phyloP scores from a whole-genome alignment of 768 basidiomycete species.

The Pulveroboletus sp. region DNA sequence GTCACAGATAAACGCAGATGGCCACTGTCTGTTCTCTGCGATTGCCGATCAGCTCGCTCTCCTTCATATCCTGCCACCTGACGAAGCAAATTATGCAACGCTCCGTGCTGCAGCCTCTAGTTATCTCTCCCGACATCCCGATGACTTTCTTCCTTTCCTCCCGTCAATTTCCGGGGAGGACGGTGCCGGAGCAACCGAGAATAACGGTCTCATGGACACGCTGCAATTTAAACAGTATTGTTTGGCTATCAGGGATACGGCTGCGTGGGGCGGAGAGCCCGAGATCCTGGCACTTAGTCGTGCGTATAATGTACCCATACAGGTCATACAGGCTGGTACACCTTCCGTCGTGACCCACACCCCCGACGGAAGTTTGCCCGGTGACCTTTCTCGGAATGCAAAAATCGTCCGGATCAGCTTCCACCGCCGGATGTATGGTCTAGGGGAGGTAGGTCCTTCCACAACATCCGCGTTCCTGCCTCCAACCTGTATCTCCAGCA shows the following conservation, averaged over 20 bases:
- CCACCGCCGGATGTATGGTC: constrained; percentile 89
- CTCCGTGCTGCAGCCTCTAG: constrained; percentile 68
- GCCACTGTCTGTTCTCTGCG: constrained; percentile 93
- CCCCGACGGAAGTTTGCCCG: constrained; percentile 38
- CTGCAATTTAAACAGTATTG: constrained; percentile 73
- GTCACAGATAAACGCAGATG: constrained; percentile 85
- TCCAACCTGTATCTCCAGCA: constrained; percentile 46
- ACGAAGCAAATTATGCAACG: constrained; percentile 53
- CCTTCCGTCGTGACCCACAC: constrained; percentile 84
- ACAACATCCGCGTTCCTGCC: background rate
- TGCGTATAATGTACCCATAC: constrained; percentile 78
- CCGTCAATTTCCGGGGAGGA: constrained; percentile 72
- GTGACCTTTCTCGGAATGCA: constrained; percentile 27
- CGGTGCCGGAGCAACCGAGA: constrained; percentile 51
- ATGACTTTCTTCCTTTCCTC: constrained; percentile 92
- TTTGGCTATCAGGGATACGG: constrained; percentile 68
- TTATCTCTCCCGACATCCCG: constrained; percentile 77
- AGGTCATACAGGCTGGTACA: constrained; percentile 80
- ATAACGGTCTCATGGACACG: constrained; percentile 64
- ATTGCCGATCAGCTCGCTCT: constrained; percentile 85
- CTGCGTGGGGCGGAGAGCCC: constrained; percentile 96
- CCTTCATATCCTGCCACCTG: constrained; percentile 58
- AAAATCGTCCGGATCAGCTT: constrained; percentile 76
- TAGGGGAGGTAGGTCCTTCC: constrained; percentile 74
- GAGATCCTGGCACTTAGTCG: constrained; percentile 89